Conservation (phyloP, 129 eudicot species). For the Daucus carota region DNA sequence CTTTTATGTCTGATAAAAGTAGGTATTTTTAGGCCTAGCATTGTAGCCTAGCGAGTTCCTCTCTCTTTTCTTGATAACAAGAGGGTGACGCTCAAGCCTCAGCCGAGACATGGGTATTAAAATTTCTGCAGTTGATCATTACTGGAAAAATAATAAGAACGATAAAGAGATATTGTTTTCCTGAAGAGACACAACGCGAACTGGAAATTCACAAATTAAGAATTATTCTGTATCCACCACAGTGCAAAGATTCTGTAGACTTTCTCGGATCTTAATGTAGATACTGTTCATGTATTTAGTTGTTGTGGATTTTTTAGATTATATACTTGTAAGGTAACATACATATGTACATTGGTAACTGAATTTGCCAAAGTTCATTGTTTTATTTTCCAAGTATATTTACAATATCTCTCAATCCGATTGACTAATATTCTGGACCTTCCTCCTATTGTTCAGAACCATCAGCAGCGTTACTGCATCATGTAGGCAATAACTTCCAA, state of each 20-base stretch:
- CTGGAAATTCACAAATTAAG: not conserved
- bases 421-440: not conserved
- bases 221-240: not conserved
- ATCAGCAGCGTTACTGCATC: conserved; percentile 45
- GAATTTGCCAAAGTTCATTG: not conserved
- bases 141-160: not conserved
- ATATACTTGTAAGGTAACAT: not conserved
- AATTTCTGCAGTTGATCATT: not conserved
- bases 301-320: not conserved
- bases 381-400: not conserved
- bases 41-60: not conserved
- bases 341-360: not conserved
- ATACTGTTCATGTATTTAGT: not conserved
- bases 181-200: not conserved
- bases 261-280: not conserved
- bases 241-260: not conserved
- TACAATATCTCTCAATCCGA: not conserved
- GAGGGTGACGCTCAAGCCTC: not conserved
- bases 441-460: conserved; percentile 30
- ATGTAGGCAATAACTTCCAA: conserved; percentile 66
- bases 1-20: not conserved
- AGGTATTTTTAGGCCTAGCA: not conserved
- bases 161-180: not conserved
- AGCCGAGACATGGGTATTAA: not conserved
- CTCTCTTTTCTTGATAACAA: not conserved